Evolutionary conservation across 495 filamentous ascomycete species (phyloP).

Genomic region (Physcia stellaris): DNA sequence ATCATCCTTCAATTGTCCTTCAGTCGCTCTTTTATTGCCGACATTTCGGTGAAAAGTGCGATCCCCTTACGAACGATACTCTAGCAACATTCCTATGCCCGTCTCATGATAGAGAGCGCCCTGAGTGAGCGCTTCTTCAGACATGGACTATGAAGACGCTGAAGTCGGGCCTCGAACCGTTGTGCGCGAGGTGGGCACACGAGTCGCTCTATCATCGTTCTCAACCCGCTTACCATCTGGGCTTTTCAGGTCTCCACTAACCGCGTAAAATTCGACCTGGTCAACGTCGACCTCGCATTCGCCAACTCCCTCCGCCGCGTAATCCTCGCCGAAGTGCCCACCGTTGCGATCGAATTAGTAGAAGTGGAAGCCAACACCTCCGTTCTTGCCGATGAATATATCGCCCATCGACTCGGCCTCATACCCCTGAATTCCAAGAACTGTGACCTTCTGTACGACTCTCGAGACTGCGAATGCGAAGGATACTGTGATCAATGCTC

Average conservation of each 20-base stretch:
- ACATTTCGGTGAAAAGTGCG: too few species aligned
- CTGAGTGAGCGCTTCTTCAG: too few species aligned
- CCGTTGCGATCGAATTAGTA: slow-evolving; percentile 87
- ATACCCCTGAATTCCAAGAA: slow-evolving; percentile 76
- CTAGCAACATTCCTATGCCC: too few species aligned
- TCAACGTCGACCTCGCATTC: slow-evolving; percentile 68
- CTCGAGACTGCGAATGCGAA: slow-evolving; percentile 94
- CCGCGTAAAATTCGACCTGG: slow-evolving; percentile 71
- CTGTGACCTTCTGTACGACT: slow-evolving; percentile 74
- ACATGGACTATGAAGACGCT: slow-evolving; percentile 21
- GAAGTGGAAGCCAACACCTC: slow-evolving; percentile 89
- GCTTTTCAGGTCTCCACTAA: slow-evolving; percentile 45
- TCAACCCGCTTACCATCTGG: slow-evolving; percentile 4
- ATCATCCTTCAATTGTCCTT: too few species aligned
- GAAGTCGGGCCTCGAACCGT: slow-evolving; percentile 20
- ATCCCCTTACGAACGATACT: too few species aligned
- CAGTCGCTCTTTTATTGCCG: too few species aligned
- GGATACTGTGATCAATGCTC: slow-evolving; percentile 82
- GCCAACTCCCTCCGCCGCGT: slow-evolving; percentile 89
- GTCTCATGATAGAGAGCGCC: too few species aligned
- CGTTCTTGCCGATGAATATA: slow-evolving; percentile 89
- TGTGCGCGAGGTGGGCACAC: slow-evolving; percentile 17
- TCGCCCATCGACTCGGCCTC: slow-evolving; percentile 83
- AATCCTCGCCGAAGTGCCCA: slow-evolving; percentile 90
- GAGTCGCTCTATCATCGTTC: background rate